phyloP scores from a whole-genome alignment of 2,329 filamentous ascomycete species.

The Periconia sp. region DNA sequence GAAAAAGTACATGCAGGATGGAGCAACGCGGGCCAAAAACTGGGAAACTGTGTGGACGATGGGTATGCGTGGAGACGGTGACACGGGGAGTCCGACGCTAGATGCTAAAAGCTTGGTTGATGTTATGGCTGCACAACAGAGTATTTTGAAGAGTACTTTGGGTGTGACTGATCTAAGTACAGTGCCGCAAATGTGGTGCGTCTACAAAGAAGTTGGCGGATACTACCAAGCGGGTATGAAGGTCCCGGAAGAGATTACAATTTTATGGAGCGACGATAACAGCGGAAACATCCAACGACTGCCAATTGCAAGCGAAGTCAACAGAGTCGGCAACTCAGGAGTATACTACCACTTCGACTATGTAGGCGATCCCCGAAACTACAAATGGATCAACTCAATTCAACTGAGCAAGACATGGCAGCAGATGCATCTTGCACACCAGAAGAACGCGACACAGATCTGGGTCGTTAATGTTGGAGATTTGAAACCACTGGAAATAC shows the following conservation, averaged over 20 bases:
- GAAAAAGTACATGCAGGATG: conserved; percentile 34
- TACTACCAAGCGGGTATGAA: conserved; percentile 68
- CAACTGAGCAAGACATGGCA: conserved; percentile 67
- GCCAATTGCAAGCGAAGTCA: conserved; percentile 62
- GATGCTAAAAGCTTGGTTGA: conserved; percentile 53
- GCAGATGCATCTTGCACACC: conserved; percentile 66
- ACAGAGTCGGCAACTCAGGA: conserved; percentile 63
- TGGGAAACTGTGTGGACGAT: conserved; percentile 70
- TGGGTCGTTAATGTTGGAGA: conserved; percentile 72
- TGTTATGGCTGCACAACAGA: conserved; percentile 64
- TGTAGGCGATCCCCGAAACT: conserved; percentile 63
- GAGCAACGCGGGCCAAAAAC: conserved; percentile 55
- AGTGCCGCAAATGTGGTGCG: conserved; percentile 71
- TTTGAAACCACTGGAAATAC: conserved; percentile 60
- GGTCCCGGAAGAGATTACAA: conserved; percentile 67
- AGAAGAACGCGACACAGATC: conserved; percentile 62
- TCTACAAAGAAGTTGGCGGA: conserved; percentile 73
- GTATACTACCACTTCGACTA: conserved; percentile 70
- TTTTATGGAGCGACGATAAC: conserved; percentile 72
- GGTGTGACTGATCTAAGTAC: conserved; percentile 52
- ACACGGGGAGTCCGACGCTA: conserved; percentile 55
- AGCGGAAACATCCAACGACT: conserved; percentile 67
- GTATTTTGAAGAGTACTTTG: conserved; percentile 62
- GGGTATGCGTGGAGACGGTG: conserved; percentile 71
- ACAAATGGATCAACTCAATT: conserved; percentile 66